Percentiles rank a stretch among this genome's conserved stretches.
phyloP scores from a whole-genome alignment of 139 green algal species.

The Chlorella sp. region DNA sequence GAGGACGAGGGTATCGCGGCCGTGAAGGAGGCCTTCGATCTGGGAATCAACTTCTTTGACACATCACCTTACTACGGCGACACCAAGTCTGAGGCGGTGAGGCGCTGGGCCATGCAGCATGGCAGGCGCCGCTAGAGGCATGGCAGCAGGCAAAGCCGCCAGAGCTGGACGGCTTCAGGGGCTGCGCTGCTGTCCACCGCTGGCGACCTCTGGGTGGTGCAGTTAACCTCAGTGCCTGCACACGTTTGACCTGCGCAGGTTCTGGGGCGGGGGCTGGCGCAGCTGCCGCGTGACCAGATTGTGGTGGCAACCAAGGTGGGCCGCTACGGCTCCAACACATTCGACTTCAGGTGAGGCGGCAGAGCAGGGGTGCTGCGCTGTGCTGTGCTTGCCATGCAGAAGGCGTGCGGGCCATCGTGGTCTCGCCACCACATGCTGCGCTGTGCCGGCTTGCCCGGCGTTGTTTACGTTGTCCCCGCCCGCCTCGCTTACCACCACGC shows the following conservation, averaged over 20 bases:
- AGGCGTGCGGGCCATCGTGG: too few species aligned
- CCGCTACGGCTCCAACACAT: slow-evolving; percentile 82
- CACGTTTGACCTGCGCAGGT: slow-evolving; percentile 54
- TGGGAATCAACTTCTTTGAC: slow-evolving; percentile 97
- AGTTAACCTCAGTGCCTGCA: too few species aligned
- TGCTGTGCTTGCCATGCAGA: too few species aligned
- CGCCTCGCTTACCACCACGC: neutral
- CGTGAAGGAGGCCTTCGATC: slow-evolving; percentile 82
- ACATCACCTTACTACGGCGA: slow-evolving; percentile 94
- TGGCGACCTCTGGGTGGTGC: too few species aligned
- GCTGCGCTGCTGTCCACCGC: too few species aligned
- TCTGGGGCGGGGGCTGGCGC: slow-evolving; percentile 74
- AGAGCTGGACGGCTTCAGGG: neutral
- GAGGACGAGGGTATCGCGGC: slow-evolving; percentile 66
- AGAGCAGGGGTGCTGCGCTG: neutral
- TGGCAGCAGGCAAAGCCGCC: neutral
- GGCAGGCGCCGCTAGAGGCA: neutral
- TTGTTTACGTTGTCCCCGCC: too few species aligned
- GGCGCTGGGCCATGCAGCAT: neutral
- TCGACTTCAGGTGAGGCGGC: slow-evolving; percentile 77
- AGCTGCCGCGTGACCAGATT: slow-evolving; percentile 80
- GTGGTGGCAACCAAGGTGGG: slow-evolving; percentile 93
- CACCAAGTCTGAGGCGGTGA: slow-evolving; percentile 83
- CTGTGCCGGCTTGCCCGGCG: too few species aligned
- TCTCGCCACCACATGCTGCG: too few species aligned